phyloP scores from a whole-genome alignment of 257 asterid species.

The Przewalskia tangutica region DNA sequence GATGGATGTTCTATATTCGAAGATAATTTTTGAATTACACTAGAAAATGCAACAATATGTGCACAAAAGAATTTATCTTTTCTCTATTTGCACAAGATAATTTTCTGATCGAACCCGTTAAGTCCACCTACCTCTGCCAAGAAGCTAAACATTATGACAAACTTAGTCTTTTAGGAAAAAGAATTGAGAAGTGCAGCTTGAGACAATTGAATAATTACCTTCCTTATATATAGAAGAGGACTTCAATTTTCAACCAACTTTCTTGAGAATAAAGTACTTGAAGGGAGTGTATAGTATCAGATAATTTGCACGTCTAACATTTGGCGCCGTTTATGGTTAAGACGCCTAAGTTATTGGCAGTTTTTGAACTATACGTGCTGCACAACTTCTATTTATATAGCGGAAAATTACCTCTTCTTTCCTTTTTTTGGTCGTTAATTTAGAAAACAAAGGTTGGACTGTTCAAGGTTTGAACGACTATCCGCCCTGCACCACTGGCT shows the following conservation, averaged over 20 bases:
- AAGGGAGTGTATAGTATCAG: not conserved
- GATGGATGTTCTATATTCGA: not conserved
- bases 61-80: not conserved
- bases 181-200: not conserved
- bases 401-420: not conserved
- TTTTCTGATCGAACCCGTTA: not conserved
- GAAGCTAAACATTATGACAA: not conserved
- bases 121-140: not conserved
- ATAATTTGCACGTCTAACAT: not conserved
- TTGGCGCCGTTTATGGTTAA: not conserved
- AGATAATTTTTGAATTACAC: not conserved
- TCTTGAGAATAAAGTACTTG: not conserved
- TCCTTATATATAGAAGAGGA: not conserved
- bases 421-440: not conserved
- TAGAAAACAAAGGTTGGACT: not conserved
- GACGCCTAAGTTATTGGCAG: not conserved
- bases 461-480: not conserved
- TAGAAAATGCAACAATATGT: not conserved
- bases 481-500: too few relatives aligned
- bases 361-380: not conserved
- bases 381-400: not conserved
- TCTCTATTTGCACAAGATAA: not conserved
- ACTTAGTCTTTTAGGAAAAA: not conserved
- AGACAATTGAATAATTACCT: not conserved
- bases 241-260: not conserved